These are phyloP conservation scores for Euphorbia lathyris DNA, from an alignment of 345 rosid genomes.

Conservation along the genomic window DNA sequence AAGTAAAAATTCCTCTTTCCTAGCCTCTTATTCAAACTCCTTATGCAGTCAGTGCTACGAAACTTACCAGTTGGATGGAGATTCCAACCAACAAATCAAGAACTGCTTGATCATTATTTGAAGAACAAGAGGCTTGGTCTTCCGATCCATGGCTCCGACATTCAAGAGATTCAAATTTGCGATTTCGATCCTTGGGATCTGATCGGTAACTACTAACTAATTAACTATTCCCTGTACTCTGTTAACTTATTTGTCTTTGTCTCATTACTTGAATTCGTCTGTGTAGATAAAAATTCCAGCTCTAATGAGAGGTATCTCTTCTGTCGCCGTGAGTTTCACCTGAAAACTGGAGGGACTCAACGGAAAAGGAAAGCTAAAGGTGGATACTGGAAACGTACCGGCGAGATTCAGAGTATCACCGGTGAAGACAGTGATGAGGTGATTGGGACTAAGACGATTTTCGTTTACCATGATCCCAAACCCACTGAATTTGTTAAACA, in stretches of 20 bases:
- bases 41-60: background rate
- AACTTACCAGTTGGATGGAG: constrained; percentile 14
- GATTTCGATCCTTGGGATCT: constrained; percentile 48
- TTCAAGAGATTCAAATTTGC: constrained; percentile 37
- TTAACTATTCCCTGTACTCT: no score
- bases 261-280: background rate
- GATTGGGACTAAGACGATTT: constrained; percentile 44
- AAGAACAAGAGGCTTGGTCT: constrained; percentile 24
- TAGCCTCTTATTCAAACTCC: no score
- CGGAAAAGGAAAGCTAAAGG: constrained; percentile 32
- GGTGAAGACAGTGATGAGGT: background rate
- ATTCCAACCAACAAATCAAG: constrained; percentile 41
- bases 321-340: constrained; percentile 22
- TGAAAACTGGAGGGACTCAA: constrained; percentile 11
- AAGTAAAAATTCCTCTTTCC: background rate
- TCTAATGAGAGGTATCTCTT: constrained; percentile 38
- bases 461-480: constrained; percentile 33
- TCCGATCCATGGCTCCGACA: background rate
- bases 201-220: constrained; percentile 20
- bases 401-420: constrained; percentile 18
- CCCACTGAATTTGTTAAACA: constrained; percentile 30
- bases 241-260: no score
- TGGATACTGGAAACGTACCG: constrained; percentile 56
- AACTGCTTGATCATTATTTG: constrained; percentile 33
- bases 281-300: background rate